Evolutionary conservation across 352 stramenopile genomes (phyloP).

Genomic region (Globisporangium rhizosaccharum): DNA sequence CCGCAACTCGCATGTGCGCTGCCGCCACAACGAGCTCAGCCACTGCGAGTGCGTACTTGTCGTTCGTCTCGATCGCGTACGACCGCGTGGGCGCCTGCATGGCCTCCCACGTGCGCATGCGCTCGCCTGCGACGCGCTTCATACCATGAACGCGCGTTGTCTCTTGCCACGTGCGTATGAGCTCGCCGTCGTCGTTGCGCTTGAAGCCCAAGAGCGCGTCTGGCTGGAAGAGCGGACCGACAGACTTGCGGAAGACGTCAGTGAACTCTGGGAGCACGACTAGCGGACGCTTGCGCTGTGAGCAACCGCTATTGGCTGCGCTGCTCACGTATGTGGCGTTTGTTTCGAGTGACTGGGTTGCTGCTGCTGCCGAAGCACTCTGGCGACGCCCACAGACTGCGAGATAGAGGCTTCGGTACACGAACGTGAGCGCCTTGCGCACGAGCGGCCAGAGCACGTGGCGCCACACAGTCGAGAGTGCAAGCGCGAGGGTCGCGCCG

Average conservation of each 20-base stretch:
- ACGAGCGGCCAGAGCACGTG: slow-evolving; percentile 52
- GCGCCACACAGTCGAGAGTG: slow-evolving; percentile 47
- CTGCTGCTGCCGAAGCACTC: too few relatives aligned
- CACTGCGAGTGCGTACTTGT: slow-evolving; percentile 1
- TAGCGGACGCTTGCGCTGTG: slow-evolving; percentile 5
- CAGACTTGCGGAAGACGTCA: slow-evolving; percentile 57
- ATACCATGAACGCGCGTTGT: slow-evolving; percentile 41
- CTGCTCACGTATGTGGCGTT: too few relatives aligned
- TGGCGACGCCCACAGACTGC: too few relatives aligned
- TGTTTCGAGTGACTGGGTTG: too few relatives aligned
- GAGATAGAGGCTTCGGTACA: too few relatives aligned
- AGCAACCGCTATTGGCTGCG: too few relatives aligned
- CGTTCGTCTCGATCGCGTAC: slow-evolving; percentile 5
- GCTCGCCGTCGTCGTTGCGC: slow-evolving; percentile 33
- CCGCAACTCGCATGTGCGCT: too few relatives aligned
- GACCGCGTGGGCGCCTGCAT: background rate
- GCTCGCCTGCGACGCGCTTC: slow-evolving; percentile 23
- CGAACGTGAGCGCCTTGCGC: slow-evolving; percentile 28
- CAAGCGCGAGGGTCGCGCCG: slow-evolving; percentile 34
- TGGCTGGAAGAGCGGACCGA: slow-evolving; percentile 28
- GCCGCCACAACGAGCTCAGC: slow-evolving; percentile 14
- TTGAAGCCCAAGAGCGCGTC: slow-evolving; percentile 58
- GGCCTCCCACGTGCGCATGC: slow-evolving; percentile 58
- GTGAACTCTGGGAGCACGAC: slow-evolving; percentile 62
- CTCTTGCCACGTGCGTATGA: slow-evolving; percentile 61